Evolutionary conservation across 106 monocot species (phyloP).

Genomic region (Triglochin maritima): DNA sequence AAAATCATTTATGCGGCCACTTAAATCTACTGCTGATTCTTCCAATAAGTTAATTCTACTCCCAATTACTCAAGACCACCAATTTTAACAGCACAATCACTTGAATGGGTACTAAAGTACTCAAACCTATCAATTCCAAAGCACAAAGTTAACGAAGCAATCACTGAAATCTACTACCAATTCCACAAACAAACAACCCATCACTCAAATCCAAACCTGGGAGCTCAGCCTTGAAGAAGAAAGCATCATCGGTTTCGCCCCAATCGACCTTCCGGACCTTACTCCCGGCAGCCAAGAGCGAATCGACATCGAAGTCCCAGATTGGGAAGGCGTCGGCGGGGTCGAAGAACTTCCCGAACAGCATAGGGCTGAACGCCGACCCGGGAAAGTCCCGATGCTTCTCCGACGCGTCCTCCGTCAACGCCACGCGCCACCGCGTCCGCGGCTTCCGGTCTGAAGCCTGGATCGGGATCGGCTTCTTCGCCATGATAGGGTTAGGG

Average conservation of each 20-base stretch:
- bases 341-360: conserved; percentile 93
- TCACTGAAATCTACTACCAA: too few species aligned
- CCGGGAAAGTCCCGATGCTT: conserved; percentile 49
- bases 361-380: conserved; percentile 67
- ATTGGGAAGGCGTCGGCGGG: conserved; percentile 92
- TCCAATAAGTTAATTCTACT: too few species aligned
- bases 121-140: too few species aligned
- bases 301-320: conserved; percentile 80
- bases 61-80: too few species aligned
- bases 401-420: conserved; percentile 43
- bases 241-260: conserved; percentile 43
- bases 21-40: too few species aligned
- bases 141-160: too few species aligned
- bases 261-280: conserved; percentile 62
- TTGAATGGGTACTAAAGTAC: too few species aligned
- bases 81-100: too few species aligned
- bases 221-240: conserved; percentile 48
- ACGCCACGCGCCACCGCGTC: conserved; percentile 49
- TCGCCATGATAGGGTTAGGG: background rate
- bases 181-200: too few species aligned
- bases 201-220: conserved; percentile 14
- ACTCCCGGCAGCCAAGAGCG: conserved; percentile 31
- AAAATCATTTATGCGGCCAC: too few species aligned
- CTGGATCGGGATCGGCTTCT: conserved; percentile 33
- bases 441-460: conserved; percentile 21